Base-by-base conservation (phyloP, 2,329 filamentous ascomycete species). In the Neofusicoccum parvum region DNA sequence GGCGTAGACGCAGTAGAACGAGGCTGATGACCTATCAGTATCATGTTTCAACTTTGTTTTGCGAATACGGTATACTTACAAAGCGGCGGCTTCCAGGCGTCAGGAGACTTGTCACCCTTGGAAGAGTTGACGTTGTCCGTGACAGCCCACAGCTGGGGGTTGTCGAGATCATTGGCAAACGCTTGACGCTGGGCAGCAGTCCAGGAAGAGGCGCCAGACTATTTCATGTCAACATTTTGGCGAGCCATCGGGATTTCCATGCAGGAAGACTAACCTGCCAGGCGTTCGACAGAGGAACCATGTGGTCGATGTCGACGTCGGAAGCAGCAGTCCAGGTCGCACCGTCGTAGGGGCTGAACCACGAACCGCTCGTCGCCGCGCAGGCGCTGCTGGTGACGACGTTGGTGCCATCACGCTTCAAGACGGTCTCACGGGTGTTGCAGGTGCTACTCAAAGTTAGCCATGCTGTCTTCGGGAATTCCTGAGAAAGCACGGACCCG, bases 271-370 rank as follows among this genome's bases (percentile, higher is more conserved):
- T 72, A 70, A 88, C 86, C 67, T 90, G 87, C 91, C 91, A 94
- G 5, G 91, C 91, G 72, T 94, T 92, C 74, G 89, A 89, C 67
- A 96, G 76, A 0, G 92, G 91, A 2, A 96, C 90, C 79, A 95
- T 83, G 75, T 95, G 92, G 75, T 95, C 92, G 67, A 95, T 94
- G 70, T 94, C 91, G 1, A 95, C 76, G 70, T 94, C 90, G 17
- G 82, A 85, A 1, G 90, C 86, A 0, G 81, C 80, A 0, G 86
- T 89, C 89, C 90, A 92, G 1, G 82, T 87, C 0, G 80, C 88
- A 15, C 90, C 91, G 72, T 94, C 92, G 74, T 91, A 95, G 0
- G 90, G 89, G 41, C 86, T 89, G 46, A 75, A 78, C 92, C 92
- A 95, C 0, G 80, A 82, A 4, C 92, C 92, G 3, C 85, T 87